Conservation (phyloP, 164 flowering plant genomes). For the Kingdonia uniflora region DNA sequence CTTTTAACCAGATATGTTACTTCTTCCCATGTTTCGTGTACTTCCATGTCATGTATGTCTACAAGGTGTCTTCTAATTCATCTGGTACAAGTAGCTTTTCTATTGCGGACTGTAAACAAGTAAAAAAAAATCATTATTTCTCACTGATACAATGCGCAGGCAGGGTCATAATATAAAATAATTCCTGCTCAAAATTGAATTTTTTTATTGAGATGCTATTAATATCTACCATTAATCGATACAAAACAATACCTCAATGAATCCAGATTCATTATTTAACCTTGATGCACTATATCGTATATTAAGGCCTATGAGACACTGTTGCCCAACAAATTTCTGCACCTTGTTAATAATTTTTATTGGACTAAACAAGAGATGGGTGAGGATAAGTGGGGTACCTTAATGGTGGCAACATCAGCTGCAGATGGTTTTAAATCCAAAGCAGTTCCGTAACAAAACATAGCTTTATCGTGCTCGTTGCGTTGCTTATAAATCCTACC, state of each 20-base stretch:
- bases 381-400: conserved; percentile 33
- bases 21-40: neutral
- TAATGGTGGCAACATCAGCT: conserved; percentile 84
- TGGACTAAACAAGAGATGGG: too few relatives aligned
- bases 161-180: neutral
- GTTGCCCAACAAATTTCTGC: neutral
- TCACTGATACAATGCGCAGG: neutral
- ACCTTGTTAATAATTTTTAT: neutral
- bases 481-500: conserved; percentile 73
- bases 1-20: neutral
- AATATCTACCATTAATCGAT: neutral
- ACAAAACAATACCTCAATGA: neutral
- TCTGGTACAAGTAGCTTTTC: conserved; percentile 92
- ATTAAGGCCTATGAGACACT: neutral
- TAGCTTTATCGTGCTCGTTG: conserved; percentile 70
- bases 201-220: too few relatives aligned
- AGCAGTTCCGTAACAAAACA: conserved; percentile 90
- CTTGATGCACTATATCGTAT: neutral
- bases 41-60: conserved; percentile 3
- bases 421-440: conserved; percentile 94
- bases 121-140: neutral
- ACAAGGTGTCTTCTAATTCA: conserved; percentile 59
- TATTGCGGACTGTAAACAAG: conserved; percentile 64
- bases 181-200: too few relatives aligned
- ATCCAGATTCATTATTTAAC: neutral